These are phyloP conservation scores for Capsicum rhomboideum DNA, from an alignment of 257 asterid species.

Conservation along the genomic window DNA sequence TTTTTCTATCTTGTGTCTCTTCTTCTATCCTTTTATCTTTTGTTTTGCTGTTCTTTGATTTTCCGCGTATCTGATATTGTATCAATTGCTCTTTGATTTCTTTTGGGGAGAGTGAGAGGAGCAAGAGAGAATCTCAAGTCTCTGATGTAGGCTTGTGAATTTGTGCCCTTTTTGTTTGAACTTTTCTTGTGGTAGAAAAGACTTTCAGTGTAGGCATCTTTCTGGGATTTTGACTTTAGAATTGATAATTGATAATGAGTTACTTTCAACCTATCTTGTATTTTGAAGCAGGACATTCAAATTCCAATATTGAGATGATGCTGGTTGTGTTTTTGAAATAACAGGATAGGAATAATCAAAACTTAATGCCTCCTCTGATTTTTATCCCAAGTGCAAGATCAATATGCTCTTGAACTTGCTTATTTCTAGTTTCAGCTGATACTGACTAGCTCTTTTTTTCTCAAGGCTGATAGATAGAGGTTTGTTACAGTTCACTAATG, in stretches of 20 bases:
- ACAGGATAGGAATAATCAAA: not conserved
- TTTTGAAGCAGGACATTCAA: not conserved
- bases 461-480: not conserved
- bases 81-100: no score
- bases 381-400: not conserved
- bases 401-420: not conserved
- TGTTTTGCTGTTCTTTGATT: no score
- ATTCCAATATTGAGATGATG: not conserved
- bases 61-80: no score
- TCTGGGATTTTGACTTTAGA: not conserved
- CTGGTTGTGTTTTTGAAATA: not conserved
- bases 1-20: no score
- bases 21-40: no score
- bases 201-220: not conserved
- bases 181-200: not conserved
- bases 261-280: not conserved
- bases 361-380: not conserved
- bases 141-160: not conserved
- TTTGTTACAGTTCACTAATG: not conserved
- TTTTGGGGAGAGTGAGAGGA: no score
- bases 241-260: not conserved
- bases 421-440: not conserved
- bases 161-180: not conserved
- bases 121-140: not conserved
- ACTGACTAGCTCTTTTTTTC: not conserved